Evolutionary conservation across 1,139 yeast species (phyloP).

Genomic region (Scheffersomyces segobiensis): DNA sequence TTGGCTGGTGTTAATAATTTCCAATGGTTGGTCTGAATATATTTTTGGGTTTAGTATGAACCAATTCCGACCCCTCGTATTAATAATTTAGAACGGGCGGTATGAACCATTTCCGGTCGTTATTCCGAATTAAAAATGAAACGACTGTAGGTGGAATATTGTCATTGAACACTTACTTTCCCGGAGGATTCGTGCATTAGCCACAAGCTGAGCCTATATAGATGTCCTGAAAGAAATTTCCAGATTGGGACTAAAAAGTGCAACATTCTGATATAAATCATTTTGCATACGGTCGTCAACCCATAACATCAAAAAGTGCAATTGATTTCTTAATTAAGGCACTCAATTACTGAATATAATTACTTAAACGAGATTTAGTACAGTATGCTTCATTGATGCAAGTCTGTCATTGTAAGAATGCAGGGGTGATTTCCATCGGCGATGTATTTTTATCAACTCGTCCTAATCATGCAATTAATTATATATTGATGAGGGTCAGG

Average conservation of each 20-base stretch:
- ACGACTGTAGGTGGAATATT: too few relatives aligned
- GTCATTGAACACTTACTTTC: background rate
- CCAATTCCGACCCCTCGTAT: too few relatives aligned
- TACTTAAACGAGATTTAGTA: background rate
- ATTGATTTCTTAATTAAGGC: background rate
- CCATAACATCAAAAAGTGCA: background rate
- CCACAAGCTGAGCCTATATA: background rate
- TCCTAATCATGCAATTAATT: background rate
- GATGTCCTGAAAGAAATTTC: background rate
- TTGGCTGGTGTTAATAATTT: too few relatives aligned
- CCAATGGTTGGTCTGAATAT: too few relatives aligned
- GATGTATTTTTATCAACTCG: background rate
- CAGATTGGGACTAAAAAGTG: background rate
- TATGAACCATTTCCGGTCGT: too few relatives aligned
- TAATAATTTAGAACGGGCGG: too few relatives aligned
- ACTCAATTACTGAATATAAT: background rate
- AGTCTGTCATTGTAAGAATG: too few relatives aligned
- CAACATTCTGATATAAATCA: background rate
- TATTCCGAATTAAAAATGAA: too few relatives aligned
- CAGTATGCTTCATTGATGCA: background rate
- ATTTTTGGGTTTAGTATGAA: too few relatives aligned
- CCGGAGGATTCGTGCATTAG: background rate
- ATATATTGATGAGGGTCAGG: background rate
- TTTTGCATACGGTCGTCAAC: background rate
- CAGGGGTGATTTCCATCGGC: background rate